phyloP scores from a whole-genome alignment of 2,329 filamentous ascomycete species.

The Lasiodiplodia sp. region DNA sequence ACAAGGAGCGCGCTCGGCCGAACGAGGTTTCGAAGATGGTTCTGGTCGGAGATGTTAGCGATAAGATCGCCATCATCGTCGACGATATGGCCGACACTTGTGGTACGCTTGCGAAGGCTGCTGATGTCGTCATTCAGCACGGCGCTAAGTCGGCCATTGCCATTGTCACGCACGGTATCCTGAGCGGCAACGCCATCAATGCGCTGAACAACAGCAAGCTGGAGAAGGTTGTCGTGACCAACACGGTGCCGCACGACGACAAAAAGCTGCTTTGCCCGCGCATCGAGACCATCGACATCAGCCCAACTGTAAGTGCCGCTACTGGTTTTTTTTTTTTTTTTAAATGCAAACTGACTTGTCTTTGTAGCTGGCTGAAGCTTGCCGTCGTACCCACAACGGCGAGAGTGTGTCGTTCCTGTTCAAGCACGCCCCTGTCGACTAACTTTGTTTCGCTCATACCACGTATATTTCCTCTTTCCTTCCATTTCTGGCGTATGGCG shows the following conservation, averaged over 20 bases:
- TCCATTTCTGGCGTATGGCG: constrained; percentile 28
- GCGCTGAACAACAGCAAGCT: constrained; percentile 81
- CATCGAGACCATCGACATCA: constrained; percentile 91
- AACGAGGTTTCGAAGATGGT: constrained; percentile 94
- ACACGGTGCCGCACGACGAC: constrained; percentile 82
- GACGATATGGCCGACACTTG: constrained; percentile 99
- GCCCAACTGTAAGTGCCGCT: constrained; percentile 67
- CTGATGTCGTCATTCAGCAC: constrained; percentile 84
- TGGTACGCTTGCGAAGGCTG: constrained; percentile 86
- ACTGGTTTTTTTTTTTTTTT: not conserved
- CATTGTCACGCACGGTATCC: constrained; percentile 92
- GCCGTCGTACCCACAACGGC: constrained; percentile 75
- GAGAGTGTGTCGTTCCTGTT: constrained; percentile 74
- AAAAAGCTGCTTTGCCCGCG: constrained; percentile 80
- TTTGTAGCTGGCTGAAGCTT: constrained; percentile 69
- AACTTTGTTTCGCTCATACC: constrained; percentile 30
- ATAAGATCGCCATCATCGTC: constrained; percentile 93
- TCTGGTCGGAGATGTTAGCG: constrained; percentile 90
- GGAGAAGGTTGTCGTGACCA: constrained; percentile 84
- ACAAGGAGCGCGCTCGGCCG: constrained; percentile 91
- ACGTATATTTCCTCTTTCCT: not conserved
- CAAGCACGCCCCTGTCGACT: constrained; percentile 67
- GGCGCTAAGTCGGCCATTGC: constrained; percentile 89
- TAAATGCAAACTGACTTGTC: constrained; percentile 27
- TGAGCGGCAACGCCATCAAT: constrained; percentile 87